These are phyloP conservation scores for Mycena floridula DNA, from an alignment of 768 basidiomycete genomes.

Conservation along the genomic window DNA sequence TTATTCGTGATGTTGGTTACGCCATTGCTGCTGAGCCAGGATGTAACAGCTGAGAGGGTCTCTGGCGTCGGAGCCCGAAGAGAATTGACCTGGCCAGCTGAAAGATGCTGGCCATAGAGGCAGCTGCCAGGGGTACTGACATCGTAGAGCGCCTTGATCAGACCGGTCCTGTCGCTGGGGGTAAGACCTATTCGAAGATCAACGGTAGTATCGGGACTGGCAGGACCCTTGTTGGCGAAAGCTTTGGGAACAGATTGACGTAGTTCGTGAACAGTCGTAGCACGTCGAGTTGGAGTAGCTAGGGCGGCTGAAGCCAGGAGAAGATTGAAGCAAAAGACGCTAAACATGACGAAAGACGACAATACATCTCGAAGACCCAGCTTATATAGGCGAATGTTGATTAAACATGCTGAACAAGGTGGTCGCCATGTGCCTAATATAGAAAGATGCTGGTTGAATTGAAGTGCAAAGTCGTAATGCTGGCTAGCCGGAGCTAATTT, in stretches of 20 bases:
- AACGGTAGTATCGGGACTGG: constrained; percentile 13
- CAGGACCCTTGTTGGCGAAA: constrained; percentile 13
- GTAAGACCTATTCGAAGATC: constrained; percentile 25
- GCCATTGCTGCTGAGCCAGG: constrained; percentile 14
- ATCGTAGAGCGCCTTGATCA: constrained; percentile 22
- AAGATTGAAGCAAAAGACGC: too few relatives aligned
- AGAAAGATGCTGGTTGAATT: too few relatives aligned
- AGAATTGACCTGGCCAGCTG: constrained; percentile 18
- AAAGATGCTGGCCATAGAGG: constrained; percentile 22
- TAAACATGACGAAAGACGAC: too few relatives aligned
- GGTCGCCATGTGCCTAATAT: too few relatives aligned
- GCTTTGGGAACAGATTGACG: constrained; percentile 13
- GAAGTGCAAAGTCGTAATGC: too few relatives aligned
- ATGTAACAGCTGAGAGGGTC: constrained; percentile 11
- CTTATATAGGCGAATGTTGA: too few relatives aligned
- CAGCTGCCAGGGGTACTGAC: constrained; percentile 23
- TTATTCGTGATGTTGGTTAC: constrained; percentile 9
- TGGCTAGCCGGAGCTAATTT: too few relatives aligned
- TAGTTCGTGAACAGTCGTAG: constrained; percentile 12
- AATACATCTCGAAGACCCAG: too few relatives aligned
- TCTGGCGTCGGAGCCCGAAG: constrained; percentile 12
- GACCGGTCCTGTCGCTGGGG: constrained; percentile 19
- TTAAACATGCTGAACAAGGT: too few relatives aligned
- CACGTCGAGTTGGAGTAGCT: background rate
- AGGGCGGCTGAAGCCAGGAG: background rate